Percentiles rank a stretch among this genome's conserved stretches.
These are phyloP conservation scores for Fusarium compactum DNA, from an alignment of 2,329 filamentous ascomycete species.

Conservation along the genomic window DNA sequence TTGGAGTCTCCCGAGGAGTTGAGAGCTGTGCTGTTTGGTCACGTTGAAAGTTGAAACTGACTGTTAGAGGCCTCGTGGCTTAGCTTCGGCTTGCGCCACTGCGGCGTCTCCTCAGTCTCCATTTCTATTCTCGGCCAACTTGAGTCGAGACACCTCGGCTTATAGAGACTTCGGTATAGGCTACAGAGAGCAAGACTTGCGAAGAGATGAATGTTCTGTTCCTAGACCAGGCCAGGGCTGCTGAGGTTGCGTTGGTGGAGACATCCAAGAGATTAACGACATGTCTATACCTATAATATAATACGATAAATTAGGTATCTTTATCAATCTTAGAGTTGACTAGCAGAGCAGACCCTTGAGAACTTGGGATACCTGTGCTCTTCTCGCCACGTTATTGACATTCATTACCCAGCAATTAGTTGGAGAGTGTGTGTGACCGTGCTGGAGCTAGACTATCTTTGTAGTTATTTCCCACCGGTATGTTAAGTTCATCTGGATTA, in stretches of 20 bases:
- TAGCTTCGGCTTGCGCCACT: conserved; percentile 28
- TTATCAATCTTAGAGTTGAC: not conserved
- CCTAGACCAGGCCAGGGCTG: conserved; percentile 1
- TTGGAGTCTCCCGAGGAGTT: not conserved
- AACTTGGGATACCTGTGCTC: not conserved
- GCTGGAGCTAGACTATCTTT: not conserved
- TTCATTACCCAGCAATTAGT: not conserved
- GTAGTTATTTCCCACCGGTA: conserved; percentile 7
- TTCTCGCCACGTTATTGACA: conserved; percentile 7
- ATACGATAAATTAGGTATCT: conserved; percentile 18
- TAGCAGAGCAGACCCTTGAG: not conserved
- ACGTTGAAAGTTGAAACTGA: conserved; percentile 16
- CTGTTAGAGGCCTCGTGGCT: conserved; percentile 24
- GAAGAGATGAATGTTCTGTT: not conserved
- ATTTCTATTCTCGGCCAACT: conserved; percentile 25
- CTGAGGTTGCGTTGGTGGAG: conserved; percentile 17
- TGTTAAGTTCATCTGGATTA: conserved; percentile 9
- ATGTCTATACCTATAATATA: conserved; percentile 1
- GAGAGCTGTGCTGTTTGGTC: conserved; percentile 8
- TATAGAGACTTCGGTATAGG: not conserved
- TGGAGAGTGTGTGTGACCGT: not conserved
- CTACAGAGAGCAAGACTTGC: not conserved
- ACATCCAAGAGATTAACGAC: conserved; percentile 18
- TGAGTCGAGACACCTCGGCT: not conserved
- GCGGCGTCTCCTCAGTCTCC: conserved; percentile 12